These are phyloP conservation scores for Penicillium aurantiogriseum DNA, from an alignment of 2,329 filamentous ascomycete genomes.

Conservation along the genomic window DNA sequence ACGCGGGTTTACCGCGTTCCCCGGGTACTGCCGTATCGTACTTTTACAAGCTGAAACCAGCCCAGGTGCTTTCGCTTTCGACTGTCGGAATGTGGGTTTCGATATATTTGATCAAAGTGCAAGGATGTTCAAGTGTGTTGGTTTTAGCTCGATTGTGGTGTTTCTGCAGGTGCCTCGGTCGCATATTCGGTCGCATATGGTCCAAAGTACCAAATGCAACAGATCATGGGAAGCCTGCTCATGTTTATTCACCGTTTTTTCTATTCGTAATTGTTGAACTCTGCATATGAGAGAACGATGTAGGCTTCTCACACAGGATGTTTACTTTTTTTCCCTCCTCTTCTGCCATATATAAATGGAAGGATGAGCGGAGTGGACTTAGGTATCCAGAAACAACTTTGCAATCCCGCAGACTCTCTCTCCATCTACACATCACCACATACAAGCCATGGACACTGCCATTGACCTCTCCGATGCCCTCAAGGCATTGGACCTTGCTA, in stretches of 20 bases:
- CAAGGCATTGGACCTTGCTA: constrained; percentile 81
- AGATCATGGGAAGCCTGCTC: background rate
- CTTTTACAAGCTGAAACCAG: constrained; percentile 22
- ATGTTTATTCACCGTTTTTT: background rate
- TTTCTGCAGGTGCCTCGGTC: background rate
- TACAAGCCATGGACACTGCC: constrained; percentile 71
- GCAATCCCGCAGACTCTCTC: constrained; percentile 9
- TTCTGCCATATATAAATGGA: background rate
- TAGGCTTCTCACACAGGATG: background rate
- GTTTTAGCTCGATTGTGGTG: background rate
- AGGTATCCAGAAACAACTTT: constrained; percentile 11
- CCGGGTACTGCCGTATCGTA: constrained; percentile 23
- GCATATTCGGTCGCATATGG: background rate
- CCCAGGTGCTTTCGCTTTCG: background rate
- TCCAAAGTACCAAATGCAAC: background rate
- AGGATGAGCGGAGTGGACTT: background rate
- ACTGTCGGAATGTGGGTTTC: background rate
- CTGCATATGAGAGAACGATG: background rate
- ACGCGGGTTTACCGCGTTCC: constrained; percentile 37
- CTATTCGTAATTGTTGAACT: background rate
- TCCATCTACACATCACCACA: constrained; percentile 12
- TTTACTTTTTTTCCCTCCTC: background rate
- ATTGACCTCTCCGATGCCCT: constrained; percentile 83
- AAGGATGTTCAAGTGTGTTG: background rate
- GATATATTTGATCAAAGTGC: background rate